Percentiles rank a stretch among this genome's conserved stretches.
phyloP scores from a whole-genome alignment of 352 stramenopile genomes.

The Pythium rishiriense region DNA sequence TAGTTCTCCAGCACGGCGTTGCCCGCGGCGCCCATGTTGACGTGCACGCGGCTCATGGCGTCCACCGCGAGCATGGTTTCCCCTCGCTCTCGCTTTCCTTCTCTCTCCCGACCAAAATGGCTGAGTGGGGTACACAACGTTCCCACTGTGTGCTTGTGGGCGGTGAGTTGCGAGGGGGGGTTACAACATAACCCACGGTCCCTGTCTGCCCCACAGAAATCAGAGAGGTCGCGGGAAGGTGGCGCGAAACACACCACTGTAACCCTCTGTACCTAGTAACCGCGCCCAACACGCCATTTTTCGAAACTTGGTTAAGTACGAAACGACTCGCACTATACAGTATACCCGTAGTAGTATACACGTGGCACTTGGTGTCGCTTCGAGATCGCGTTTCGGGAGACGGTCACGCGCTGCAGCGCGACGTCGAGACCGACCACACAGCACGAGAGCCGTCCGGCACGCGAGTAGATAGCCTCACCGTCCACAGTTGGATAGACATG shows the following conservation, averaged over 20 bases:
- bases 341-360: no score
- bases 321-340: no score
- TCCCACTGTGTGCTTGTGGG: no score
- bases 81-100: not conserved
- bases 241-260: no score
- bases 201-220: slow-evolving; percentile 27
- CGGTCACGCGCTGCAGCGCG: no score
- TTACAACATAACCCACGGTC: not conserved
- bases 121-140: no score
- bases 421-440: not conserved
- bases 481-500: slow-evolving; percentile 1
- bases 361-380: slow-evolving; percentile 6
- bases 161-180: no score
- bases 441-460: no score
- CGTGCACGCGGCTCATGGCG: slow-evolving; percentile 67
- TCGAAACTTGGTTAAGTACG: slow-evolving; percentile 4
- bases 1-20: slow-evolving; percentile 69
- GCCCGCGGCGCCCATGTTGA: slow-evolving; percentile 50
- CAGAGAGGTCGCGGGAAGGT: slow-evolving; percentile 9
- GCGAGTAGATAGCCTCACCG: not conserved
- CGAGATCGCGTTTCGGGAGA: not conserved
- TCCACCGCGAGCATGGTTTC: slow-evolving; percentile 25
- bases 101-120: no score
- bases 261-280: no score
- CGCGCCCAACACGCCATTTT: no score